Base-by-base conservation (phyloP, 148 eudicot genomes). In the Hydrangea macrophylla region DNA sequence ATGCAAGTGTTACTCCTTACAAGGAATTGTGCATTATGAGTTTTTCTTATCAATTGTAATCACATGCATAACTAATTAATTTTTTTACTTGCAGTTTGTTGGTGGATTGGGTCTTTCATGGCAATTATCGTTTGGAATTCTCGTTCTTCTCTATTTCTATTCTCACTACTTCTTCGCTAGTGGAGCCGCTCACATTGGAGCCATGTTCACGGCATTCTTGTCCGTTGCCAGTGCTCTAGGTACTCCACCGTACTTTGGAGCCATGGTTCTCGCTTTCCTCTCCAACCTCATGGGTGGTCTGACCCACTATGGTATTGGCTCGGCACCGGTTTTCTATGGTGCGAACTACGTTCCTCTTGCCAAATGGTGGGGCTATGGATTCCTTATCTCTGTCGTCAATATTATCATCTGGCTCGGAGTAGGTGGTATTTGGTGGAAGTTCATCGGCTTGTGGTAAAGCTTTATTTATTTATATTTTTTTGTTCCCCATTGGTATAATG, bases 141-240 rank as follows among this genome's bases (percentile, higher is more conserved):
- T 94, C 23, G 88, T 87, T 62, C 96, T 94, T 30, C 93, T 94
- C 28, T 94, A 94, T 78, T 94, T 88, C 92, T 94, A 91, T 73
- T 88, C 96, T 40, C 99, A 94, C 78, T 94, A 91, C 85, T 94
- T 94, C 76, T 94, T 94, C 33, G 99, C 99, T 48, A 94, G 97
- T 69, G 99, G 99, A 60, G 99, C 99, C 55, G 99, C 99, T 69
- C 97, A 94, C 35, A 94, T 94, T n/a, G 99, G 99, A 45, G 99
- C 99, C 64, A 94, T 94, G 99, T 94, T 82, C 75, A 90, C 99
- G 12, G 96, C 97, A 48, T 91, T 94, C 78, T 67, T 94, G 68
- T 88, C 97, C 0, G 96, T 94, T n/a, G 86, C 99, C 40, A 91
- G 89, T 65, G 99, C 99, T 25, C 81, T 94, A 50, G 96, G 99